Base-by-base conservation (phyloP, 78 protist species). In the Dictyostelium capitatum region DNA sequence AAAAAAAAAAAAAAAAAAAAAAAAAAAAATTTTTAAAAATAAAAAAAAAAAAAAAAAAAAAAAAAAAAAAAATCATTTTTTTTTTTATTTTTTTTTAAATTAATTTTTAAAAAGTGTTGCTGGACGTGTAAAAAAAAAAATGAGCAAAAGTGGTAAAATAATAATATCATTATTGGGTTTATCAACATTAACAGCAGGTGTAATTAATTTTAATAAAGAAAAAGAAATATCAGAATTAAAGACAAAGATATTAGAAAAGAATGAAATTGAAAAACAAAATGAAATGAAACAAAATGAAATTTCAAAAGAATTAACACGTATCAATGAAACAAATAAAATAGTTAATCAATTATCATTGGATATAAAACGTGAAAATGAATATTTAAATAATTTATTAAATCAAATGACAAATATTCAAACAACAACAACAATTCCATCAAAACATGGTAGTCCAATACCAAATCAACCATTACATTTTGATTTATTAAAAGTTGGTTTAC, bases 401-500 rank as follows among this genome's bases (percentile, higher is more conserved):
- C 43, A 37, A 67, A 15, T 67, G 5, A 65, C 23, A 28, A n/a
- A 43, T 4, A 19, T 28, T 1, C 43, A 37, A 37, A 3, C 43
- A 37, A 2, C 2, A 37, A 67, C 43, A 19, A n/a, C 25, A 17
- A 23, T 47, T 15, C 79, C 59, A 47, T 46, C 32, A 43, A 75
- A 75, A 4, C 83, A 79, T 25, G 93, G 93, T 3, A 25, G 80
- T 10, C 79, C 93, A 30, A 41, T 74, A 6, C 93, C 93, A 0
- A 5, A 0, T 0, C 12, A 32, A 28, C 30, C 41, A 28, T 4
- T 43, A 3, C 93, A 87, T 20, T 10, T 28, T 6, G 30, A 62
- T 0, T 37, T 87, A 41, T 28, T 87, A 0, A 48, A 54, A 30
- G 10, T 57, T 20, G 93, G 93, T 4, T 5, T 87, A 47, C 93